These are phyloP conservation scores for Xylaria curta DNA, from an alignment of 495 filamentous ascomycete species.

Conservation along the genomic window DNA sequence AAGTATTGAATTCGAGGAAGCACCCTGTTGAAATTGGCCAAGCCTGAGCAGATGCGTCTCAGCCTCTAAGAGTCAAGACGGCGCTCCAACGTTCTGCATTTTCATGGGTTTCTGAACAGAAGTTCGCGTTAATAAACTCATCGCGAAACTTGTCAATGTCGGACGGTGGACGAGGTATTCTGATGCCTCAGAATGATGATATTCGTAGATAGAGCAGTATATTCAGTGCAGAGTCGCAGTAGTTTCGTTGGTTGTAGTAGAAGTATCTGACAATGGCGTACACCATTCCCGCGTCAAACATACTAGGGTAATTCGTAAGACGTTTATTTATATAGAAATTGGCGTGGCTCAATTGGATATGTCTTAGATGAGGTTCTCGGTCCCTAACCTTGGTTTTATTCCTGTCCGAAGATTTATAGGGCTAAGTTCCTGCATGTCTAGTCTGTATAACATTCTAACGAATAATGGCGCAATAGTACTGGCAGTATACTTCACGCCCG, in stretches of 20 bases:
- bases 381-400: neutral
- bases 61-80: neutral
- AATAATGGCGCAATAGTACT: no score
- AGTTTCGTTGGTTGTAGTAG: neutral
- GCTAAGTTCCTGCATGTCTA: no score
- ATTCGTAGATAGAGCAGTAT: neutral
- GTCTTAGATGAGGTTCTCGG: neutral
- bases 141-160: conserved; percentile 5
- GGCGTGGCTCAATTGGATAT: neutral
- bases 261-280: neutral
- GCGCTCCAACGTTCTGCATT: neutral
- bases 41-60: neutral
- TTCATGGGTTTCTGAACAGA: neutral
- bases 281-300: neutral
- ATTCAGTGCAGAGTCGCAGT: neutral
- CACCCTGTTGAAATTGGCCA: neutral
- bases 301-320: neutral
- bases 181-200: neutral
- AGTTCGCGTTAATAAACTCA: neutral
- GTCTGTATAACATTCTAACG: no score
- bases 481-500: no score
- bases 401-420: neutral
- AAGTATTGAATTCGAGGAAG: neutral
- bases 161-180: conserved; percentile 4
- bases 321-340: neutral